These are phyloP conservation scores for Pseudevernia furfuracea DNA, from an alignment of 495 filamentous ascomycete species.

Conservation along the genomic window DNA sequence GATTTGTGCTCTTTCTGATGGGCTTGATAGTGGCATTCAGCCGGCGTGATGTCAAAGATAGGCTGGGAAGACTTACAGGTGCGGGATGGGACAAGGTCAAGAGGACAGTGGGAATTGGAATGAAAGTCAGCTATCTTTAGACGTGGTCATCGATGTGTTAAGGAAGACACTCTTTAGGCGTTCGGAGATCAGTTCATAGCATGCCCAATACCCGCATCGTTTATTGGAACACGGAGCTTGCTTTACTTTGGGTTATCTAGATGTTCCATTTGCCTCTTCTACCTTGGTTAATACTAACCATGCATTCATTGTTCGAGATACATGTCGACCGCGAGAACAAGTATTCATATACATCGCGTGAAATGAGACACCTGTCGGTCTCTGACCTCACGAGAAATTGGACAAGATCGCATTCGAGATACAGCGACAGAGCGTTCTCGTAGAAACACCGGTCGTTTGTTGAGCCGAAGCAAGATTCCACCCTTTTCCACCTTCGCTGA, in stretches of 20 bases:
- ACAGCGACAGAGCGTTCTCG: background rate
- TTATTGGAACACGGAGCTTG: background rate
- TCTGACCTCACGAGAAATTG: background rate
- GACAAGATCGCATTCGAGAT: background rate
- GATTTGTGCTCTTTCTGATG: conserved; percentile 73
- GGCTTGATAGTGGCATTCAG: conserved; percentile 71
- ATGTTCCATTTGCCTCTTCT: background rate
- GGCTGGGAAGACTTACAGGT: conserved; percentile 57
- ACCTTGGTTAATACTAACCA: background rate
- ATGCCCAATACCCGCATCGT: background rate
- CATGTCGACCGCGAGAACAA: background rate
- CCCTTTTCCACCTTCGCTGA: background rate
- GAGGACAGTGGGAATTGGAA: conserved; percentile 87
- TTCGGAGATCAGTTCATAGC: background rate
- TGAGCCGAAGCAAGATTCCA: background rate
- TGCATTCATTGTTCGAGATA: too few relatives aligned
- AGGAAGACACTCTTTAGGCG: background rate
- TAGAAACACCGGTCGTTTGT: background rate
- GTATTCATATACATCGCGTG: background rate
- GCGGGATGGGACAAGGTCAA: conserved; percentile 75
- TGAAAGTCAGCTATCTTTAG: conserved; percentile 94
- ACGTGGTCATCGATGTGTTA: background rate
- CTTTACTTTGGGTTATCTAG: background rate
- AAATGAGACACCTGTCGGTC: background rate
- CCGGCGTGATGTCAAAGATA: conserved; percentile 65